Evolutionary conservation across 2,329 filamentous ascomycete species (phyloP).

Genomic region (Exserohilum rostratum): DNA sequence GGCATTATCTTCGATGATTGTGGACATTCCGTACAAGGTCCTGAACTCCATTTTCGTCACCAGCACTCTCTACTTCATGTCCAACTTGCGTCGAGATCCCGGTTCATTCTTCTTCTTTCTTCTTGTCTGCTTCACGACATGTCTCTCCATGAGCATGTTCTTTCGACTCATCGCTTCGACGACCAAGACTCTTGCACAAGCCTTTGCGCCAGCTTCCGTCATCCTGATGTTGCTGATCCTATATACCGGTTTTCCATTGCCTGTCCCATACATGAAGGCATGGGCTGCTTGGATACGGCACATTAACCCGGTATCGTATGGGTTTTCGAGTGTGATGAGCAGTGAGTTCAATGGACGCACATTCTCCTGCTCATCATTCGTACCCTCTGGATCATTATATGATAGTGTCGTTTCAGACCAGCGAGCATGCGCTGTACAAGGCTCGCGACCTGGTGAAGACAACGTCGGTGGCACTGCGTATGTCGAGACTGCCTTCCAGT

Average conservation of each 20-base stretch:
- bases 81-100: conserved; percentile 57
- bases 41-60: conserved; percentile 49
- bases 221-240: conserved; percentile 67
- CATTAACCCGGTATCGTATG: conserved; percentile 75
- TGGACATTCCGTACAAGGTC: conserved; percentile 55
- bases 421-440: conserved; percentile 45
- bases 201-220: conserved; percentile 59
- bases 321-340: conserved; percentile 77
- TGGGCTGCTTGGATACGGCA: conserved; percentile 63
- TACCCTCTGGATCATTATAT: conserved; percentile 50
- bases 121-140: conserved; percentile 61
- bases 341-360: conserved; percentile 63
- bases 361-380: conserved; percentile 39
- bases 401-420: conserved; percentile 31
- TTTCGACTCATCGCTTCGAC: conserved; percentile 78
- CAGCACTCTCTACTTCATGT: conserved; percentile 53
- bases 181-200: conserved; percentile 67
- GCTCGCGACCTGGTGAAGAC: conserved; percentile 42
- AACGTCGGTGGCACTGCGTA: conserved; percentile 47
- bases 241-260: conserved; percentile 70
- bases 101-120: conserved; percentile 83
- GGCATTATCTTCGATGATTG: conserved; percentile 59
- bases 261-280: conserved; percentile 61
- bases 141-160: conserved; percentile 79
- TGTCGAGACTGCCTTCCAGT: conserved; percentile 33